Percentiles rank a stretch among this genome's conserved stretches.
Evolutionary conservation across 1,284 basidiomycete species (phyloP).

Genomic region (Melampsora abietis-canadensis): DNA sequence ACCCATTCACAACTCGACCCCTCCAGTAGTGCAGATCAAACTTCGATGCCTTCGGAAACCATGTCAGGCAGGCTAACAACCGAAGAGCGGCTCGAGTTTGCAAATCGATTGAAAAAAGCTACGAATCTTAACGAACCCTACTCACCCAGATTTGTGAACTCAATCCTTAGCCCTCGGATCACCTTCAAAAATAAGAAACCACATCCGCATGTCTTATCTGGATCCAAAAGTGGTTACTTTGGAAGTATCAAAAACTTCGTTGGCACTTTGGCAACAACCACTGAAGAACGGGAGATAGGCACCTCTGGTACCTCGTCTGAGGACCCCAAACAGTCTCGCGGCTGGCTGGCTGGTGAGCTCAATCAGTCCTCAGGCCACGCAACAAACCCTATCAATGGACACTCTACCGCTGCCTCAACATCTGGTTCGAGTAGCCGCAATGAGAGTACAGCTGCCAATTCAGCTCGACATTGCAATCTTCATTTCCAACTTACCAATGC

Average conservation of each 20-base stretch:
- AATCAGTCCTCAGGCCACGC: not conserved
- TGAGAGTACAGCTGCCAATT: not conserved
- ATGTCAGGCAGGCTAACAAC: slow-evolving; percentile 2
- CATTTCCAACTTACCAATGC: not conserved
- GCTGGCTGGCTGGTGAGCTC: not conserved
- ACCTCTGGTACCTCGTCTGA: not conserved
- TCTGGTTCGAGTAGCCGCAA: too few relatives aligned
- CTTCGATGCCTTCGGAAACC: not conserved
- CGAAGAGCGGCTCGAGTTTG: slow-evolving; percentile 12
- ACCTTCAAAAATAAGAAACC: slow-evolving; percentile 21
- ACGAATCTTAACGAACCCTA: not conserved
- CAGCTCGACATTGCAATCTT: slow-evolving; percentile 3
- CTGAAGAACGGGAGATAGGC: too few relatives aligned
- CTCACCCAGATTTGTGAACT: slow-evolving; percentile 10
- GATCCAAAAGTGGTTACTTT: slow-evolving; percentile 22
- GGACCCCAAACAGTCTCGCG: not conserved
- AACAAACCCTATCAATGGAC: not conserved
- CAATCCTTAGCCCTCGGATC: slow-evolving; percentile 32
- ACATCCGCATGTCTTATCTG: not conserved
- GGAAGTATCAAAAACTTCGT: slow-evolving; percentile 30
- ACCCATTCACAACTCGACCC: not conserved
- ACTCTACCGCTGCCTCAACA: not conserved
- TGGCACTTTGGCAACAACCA: not conserved
- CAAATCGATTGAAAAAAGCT: slow-evolving; percentile 13
- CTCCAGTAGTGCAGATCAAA: not conserved